Conservation (phyloP, 2,329 filamentous ascomycete genomes). For the Pseudogymnoascus sp. region DNA sequence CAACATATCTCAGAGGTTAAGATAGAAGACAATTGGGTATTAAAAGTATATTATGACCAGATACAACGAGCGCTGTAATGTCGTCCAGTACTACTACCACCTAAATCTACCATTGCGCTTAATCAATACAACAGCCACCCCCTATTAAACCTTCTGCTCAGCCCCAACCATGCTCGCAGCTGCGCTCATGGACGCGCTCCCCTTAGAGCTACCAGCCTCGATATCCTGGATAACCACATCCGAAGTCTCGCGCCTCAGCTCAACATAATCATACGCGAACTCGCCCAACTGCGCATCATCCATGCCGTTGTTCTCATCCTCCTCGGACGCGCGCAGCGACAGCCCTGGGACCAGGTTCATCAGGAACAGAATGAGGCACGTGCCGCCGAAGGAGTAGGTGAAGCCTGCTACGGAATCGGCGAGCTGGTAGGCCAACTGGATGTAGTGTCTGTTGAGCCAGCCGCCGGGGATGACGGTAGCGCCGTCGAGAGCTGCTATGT, state of each 20-base stretch:
- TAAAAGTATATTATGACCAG: neutral
- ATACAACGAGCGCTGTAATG: neutral
- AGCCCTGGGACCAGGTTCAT: constrained; percentile 74
- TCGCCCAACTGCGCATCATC: constrained; percentile 89
- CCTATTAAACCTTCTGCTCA: neutral
- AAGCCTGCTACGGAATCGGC: constrained; percentile 73
- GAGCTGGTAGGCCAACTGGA: constrained; percentile 76
- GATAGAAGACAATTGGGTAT: neutral
- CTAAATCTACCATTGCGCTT: neutral
- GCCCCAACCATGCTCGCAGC: neutral
- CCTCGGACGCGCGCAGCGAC: constrained; percentile 64
- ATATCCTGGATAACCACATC: neutral
- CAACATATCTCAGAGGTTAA: neutral
- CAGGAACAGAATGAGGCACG: constrained; percentile 70
- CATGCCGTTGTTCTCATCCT: constrained; percentile 77
- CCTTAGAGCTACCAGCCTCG: neutral
- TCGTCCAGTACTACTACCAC: neutral
- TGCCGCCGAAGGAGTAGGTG: constrained; percentile 70
- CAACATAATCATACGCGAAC: constrained; percentile 80
- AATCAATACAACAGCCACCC: neutral
- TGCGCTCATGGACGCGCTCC: neutral
- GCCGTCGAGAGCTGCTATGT: constrained; percentile 76
- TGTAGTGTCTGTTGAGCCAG: constrained; percentile 78
- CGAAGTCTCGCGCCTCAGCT: neutral
- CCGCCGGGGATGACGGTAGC: constrained; percentile 61